Evolutionary conservation across 164 flowering plant species (phyloP), one percentile per base, ranked within the genome.

Genomic region (Kalanchoe fedtschenkoi): DNA sequence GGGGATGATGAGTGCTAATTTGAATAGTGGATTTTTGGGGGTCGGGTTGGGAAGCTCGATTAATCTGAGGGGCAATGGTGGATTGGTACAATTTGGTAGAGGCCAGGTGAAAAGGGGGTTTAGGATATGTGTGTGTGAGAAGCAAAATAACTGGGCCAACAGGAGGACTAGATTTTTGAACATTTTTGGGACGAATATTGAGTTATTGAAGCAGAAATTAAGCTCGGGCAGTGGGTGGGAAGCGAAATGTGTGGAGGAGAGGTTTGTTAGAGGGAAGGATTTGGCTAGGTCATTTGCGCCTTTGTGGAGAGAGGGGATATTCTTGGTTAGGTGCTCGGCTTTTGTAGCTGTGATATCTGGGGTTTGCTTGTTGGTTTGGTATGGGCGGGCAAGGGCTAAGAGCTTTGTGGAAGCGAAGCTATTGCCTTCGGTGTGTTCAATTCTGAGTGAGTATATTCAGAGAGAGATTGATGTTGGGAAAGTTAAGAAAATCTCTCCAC

Each of bases 401-500:
- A 68, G 69, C 59, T 81, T 75, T 65, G 44, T 91, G 44, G 99
- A 91, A 68, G 64, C 85, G 22, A 86, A 79, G 75, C 71, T 95
- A 62, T 75, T 95, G 69, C 99, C 99, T 24, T 81, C 92, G n/a
- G 85, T 90, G 64, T 87, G 92, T 80, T 77, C 82, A 0, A 66
- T 75, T 5, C 69, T 95, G 26, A 88, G 90, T 69, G 96, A 88
- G n/a, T 68, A 76, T 72, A 72, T 95, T 65, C 85, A 88, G 73
- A 91, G 97, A 7, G 91, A 91, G 34, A 38, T 91, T 69, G 79
- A 82, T 69, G 77, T 87, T 63, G 96, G 97, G 19, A 87, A 75
- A 79, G 90, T 95, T 60, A 62, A 76, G 42, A 76, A 84, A 19
- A 70, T 95, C 58, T 85, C 97, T 3, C 99, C 99, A 57, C 71